These are phyloP conservation scores for Hypoxylon sp. DNA, from an alignment of 2,329 filamentous ascomycete genomes.

Conservation along the genomic window DNA sequence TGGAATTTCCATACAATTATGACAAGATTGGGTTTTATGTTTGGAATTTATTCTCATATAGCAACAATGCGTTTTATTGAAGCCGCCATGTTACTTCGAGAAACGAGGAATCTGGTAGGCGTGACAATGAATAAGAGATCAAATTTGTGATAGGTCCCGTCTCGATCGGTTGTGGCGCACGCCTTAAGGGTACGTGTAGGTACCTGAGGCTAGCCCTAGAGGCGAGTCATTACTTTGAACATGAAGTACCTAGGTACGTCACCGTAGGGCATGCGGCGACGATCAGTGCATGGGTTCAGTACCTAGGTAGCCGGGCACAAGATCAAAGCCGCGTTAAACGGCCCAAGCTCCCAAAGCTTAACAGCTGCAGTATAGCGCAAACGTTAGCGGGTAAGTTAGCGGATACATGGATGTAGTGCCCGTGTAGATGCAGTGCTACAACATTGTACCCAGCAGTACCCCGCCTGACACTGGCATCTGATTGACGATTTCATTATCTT, in stretches of 20 bases:
- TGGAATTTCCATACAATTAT: neutral
- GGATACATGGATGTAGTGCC: no score
- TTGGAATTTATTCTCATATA: neutral
- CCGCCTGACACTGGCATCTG: constrained; percentile 42
- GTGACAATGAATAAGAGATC: neutral
- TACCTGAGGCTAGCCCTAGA: no score
- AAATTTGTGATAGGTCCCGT: constrained; percentile 15
- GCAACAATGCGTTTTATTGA: neutral
- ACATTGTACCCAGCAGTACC: constrained; percentile 29
- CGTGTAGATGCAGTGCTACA: constrained; percentile 1
- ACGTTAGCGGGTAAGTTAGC: no score
- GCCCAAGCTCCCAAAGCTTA: constrained; percentile 33
- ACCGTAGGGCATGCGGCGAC: constrained; percentile 3
- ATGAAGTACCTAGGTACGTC: constrained; percentile 17
- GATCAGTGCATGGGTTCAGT: constrained; percentile 34
- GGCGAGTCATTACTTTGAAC: no score
- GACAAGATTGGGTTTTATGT: neutral
- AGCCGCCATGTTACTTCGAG: neutral
- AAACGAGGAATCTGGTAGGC: neutral
- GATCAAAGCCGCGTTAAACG: constrained; percentile 26
- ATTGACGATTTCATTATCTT: constrained; percentile 37
- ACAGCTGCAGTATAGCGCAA: constrained; percentile 7
- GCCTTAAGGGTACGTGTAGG: neutral
- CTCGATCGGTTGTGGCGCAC: constrained; percentile 18
- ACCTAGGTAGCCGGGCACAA: constrained; percentile 10